Evolutionary conservation across 768 basidiomycete genomes (phyloP).

Genomic region (Pulveroboletus sp.): DNA sequence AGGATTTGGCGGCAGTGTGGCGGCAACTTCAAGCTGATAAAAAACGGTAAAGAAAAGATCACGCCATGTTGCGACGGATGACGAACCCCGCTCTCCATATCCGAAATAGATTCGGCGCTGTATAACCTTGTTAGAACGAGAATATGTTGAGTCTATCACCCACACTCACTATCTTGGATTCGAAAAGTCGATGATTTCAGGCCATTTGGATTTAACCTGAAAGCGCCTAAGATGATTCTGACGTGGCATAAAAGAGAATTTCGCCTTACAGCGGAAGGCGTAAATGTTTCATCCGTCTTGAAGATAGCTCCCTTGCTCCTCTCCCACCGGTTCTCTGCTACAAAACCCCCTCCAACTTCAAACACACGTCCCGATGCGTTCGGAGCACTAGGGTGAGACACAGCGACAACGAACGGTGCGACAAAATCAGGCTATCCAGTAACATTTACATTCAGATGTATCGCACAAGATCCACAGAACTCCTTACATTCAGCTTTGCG

Average conservation of each 20-base stretch:
- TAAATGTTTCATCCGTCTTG: constrained; percentile 87
- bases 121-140: constrained; percentile 9
- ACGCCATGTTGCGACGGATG: background rate
- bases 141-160: background rate
- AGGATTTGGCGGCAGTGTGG: constrained; percentile 59
- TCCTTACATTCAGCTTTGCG: constrained; percentile 68
- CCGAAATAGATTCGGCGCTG: constrained; percentile 65
- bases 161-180: constrained; percentile 62
- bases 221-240: background rate
- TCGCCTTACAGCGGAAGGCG: constrained; percentile 80
- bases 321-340: constrained; percentile 93
- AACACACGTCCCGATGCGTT: constrained; percentile 82
- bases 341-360: constrained; percentile 90
- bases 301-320: constrained; percentile 83
- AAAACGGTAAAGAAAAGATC: background rate
- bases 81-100: constrained; percentile 57
- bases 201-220: constrained; percentile 83
- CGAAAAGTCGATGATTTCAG: constrained; percentile 76
- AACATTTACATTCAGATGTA: background rate
- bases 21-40: constrained; percentile 60
- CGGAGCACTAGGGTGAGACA: constrained; percentile 82
- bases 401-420: constrained; percentile 86
- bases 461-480: background rate
- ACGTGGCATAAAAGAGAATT: background rate
- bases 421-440: constrained; percentile 74